Conservation (phyloP, 495 filamentous ascomycete species). For the Xylaria longipes region DNA sequence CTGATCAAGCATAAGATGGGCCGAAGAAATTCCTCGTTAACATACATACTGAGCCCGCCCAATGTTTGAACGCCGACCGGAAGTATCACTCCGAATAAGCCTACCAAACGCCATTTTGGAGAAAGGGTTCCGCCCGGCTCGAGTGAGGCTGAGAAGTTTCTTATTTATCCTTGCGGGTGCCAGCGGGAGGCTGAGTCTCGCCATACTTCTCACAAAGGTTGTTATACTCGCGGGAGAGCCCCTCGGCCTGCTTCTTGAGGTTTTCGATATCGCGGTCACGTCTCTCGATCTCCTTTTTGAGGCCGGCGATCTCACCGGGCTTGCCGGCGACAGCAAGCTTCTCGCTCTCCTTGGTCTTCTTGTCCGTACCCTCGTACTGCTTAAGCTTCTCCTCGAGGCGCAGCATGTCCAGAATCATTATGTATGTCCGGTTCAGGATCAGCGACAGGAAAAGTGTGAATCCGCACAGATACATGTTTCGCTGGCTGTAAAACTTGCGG, state of each 20-base stretch:
- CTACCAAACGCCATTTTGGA: slow-evolving; percentile 1
- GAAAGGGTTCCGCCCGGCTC: not conserved
- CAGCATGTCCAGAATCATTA: slow-evolving; percentile 93
- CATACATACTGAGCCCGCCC: not conserved
- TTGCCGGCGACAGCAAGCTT: slow-evolving; percentile 77
- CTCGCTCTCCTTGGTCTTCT: slow-evolving; percentile 74
- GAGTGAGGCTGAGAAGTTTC: slow-evolving; percentile 3
- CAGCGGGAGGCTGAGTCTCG: slow-evolving; percentile 55
- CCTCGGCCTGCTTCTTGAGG: slow-evolving; percentile 84
- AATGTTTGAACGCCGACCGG: slow-evolving; percentile 1
- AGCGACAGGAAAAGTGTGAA: slow-evolving; percentile 99
- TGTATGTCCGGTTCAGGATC: slow-evolving; percentile 98
- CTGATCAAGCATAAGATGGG: not conserved
- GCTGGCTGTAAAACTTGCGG: slow-evolving; percentile 99
- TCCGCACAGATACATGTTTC: slow-evolving; percentile 99
- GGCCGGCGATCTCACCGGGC: slow-evolving; percentile 59
- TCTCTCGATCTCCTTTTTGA: slow-evolving; percentile 73
- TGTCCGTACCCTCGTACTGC: slow-evolving; percentile 78
- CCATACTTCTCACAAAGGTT: slow-evolving; percentile 80
- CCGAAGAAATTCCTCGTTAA: not conserved
- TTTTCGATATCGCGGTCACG: slow-evolving; percentile 78
- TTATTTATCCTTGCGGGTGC: slow-evolving; percentile 74
- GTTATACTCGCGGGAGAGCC: slow-evolving; percentile 80
- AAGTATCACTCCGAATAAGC: slow-evolving; percentile 15
- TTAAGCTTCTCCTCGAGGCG: slow-evolving; percentile 93